phyloP scores from a whole-genome alignment of 306 rosid genomes.

The Comarum palustre region DNA sequence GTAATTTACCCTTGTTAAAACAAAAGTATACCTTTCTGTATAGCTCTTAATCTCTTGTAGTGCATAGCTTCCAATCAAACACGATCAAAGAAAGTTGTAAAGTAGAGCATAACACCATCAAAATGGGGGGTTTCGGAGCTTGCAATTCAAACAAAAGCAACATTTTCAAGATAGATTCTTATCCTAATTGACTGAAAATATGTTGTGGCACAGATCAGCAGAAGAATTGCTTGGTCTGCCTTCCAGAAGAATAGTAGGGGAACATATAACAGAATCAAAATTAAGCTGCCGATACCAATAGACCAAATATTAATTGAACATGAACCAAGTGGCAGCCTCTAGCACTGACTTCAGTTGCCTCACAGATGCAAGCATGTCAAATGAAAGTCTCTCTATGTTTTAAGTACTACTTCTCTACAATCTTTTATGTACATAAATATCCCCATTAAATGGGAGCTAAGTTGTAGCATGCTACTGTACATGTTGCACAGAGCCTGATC shows the following conservation, averaged over 20 bases:
- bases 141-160: too few species aligned
- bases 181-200: too few species aligned
- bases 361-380: neutral
- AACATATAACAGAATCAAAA: neutral
- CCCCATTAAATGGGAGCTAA: slow-evolving; percentile 18
- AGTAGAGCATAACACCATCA: too few species aligned
- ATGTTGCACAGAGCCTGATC: slow-evolving; percentile 17
- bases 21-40: neutral
- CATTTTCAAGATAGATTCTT: too few species aligned
- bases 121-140: too few species aligned
- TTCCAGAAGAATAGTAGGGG: neutral
- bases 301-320: neutral
- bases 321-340: neutral
- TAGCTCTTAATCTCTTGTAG: too few species aligned
- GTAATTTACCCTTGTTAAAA: too few species aligned
- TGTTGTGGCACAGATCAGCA: too few species aligned
- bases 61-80: too few species aligned
- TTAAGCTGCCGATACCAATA: neutral
- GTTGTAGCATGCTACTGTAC: neutral
- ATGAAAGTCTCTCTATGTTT: neutral
- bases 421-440: neutral
- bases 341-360: neutral
- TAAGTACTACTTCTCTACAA: neutral
- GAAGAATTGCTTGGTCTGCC: too few species aligned
- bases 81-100: too few species aligned